phyloP scores from a whole-genome alignment of 2,329 filamentous ascomycete genomes.

The Fusarium secorum region DNA sequence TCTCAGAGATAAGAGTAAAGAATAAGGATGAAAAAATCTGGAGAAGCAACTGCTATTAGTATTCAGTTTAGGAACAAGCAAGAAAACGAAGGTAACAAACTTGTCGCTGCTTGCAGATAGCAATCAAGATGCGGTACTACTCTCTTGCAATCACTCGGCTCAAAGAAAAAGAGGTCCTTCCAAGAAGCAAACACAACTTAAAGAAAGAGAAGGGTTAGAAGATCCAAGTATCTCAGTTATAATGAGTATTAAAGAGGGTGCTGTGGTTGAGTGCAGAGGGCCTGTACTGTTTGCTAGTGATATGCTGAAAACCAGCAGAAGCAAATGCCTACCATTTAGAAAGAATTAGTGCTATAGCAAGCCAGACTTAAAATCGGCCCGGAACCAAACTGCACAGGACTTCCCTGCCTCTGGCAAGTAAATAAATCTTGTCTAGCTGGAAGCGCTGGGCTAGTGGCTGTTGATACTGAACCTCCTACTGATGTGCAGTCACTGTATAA shows the following conservation, averaged over 20 bases:
- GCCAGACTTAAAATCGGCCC: fast-evolving
- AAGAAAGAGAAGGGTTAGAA: background rate
- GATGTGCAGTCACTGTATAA: too few species aligned
- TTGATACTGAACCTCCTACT: too few species aligned
- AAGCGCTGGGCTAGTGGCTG: too few species aligned
- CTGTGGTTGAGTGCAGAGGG: background rate
- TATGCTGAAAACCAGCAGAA: background rate
- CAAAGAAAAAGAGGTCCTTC: fast-evolving
- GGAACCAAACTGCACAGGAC: fast-evolving
- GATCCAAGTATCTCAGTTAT: background rate
- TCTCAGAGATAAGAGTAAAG: fast-evolving
- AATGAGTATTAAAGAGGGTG: background rate
- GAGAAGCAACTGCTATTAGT: fast-evolving
- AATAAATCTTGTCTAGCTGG: too few species aligned
- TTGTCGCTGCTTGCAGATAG: background rate
- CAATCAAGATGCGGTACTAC: background rate
- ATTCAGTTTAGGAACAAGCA: background rate
- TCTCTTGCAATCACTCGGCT: fast-evolving
- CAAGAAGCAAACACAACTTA: background rate
- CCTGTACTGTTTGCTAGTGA: background rate
- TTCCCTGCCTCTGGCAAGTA: background rate
- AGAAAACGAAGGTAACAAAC: background rate
- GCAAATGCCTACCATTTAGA: fast-evolving
- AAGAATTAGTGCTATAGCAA: background rate
- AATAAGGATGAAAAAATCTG: background rate